Evolutionary conservation across 257 asterid genomes (phyloP).

Genomic region (Lithospermum erythrorhizon): DNA sequence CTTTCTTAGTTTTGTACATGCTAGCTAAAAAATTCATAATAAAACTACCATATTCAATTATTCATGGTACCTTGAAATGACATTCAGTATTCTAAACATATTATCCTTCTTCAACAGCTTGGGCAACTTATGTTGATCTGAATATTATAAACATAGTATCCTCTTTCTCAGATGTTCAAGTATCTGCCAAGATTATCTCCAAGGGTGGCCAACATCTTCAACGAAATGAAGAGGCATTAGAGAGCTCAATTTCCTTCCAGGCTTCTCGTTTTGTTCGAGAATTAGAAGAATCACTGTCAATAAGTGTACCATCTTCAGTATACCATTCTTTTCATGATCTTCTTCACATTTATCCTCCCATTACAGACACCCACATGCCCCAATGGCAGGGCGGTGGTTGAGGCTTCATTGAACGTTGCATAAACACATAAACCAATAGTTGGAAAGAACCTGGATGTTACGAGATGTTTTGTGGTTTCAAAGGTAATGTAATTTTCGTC

Average conservation of each 20-base stretch:
- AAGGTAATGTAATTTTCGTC: no score
- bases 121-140: no score
- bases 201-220: slow-evolving; percentile 62
- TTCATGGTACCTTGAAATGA: no score
- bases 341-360: background rate
- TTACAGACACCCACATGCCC: background rate
- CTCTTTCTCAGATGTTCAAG: slow-evolving; percentile 65
- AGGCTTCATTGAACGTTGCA: background rate
- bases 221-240: slow-evolving; percentile 81
- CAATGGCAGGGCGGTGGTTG: background rate
- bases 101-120: no score
- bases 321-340: background rate
- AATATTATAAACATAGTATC: no score
- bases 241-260: background rate
- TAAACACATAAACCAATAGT: no score
- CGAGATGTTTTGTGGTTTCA: no score
- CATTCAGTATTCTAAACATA: no score
- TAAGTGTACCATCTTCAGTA: background rate
- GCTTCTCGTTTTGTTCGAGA: background rate
- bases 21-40: no score
- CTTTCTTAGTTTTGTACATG: background rate
- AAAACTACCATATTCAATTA: no score
- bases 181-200: slow-evolving; percentile 78
- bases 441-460: no score
- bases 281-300: no score